A percentile compares a stretch with the other conserved stretches of the same genome.
These are phyloP conservation scores for Penicillium odoratum DNA, from an alignment of 495 filamentous ascomycete species.

Conservation along the genomic window DNA sequence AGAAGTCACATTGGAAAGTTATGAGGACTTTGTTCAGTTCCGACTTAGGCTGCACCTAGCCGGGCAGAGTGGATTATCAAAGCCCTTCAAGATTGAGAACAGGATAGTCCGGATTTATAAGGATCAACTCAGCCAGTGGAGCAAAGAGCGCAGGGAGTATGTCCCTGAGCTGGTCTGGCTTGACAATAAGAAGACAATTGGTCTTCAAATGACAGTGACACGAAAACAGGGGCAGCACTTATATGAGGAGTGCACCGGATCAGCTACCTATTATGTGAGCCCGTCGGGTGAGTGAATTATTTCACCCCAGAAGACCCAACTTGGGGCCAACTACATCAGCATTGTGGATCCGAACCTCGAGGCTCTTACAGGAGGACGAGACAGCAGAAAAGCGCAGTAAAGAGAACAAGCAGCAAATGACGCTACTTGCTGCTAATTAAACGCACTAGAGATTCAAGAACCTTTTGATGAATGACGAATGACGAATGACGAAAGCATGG, in stretches of 20 bases:
- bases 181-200: conserved; percentile 1
- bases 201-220: background rate
- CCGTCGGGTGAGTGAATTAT: background rate
- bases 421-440: too few species aligned
- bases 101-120: conserved; percentile 5
- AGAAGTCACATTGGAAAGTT: background rate
- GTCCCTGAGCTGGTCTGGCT: conserved; percentile 4
- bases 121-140: background rate
- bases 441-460: too few species aligned
- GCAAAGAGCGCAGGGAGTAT: background rate
- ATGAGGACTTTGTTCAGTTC: conserved; percentile 10
- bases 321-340: background rate
- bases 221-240: background rate
- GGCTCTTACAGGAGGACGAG: background rate
- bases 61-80: background rate
- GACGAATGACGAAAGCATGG: too few species aligned
- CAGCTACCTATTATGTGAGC: background rate
- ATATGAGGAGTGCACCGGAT: background rate
- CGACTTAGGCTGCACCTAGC: conserved; percentile 1
- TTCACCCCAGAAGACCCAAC: background rate
- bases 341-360: background rate
- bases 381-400: background rate
- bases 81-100: background rate
- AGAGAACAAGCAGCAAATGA: background rate
- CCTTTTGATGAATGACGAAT: too few species aligned